Conservation (phyloP, 148 eudicot genomes). For the Silene latifolia region DNA sequence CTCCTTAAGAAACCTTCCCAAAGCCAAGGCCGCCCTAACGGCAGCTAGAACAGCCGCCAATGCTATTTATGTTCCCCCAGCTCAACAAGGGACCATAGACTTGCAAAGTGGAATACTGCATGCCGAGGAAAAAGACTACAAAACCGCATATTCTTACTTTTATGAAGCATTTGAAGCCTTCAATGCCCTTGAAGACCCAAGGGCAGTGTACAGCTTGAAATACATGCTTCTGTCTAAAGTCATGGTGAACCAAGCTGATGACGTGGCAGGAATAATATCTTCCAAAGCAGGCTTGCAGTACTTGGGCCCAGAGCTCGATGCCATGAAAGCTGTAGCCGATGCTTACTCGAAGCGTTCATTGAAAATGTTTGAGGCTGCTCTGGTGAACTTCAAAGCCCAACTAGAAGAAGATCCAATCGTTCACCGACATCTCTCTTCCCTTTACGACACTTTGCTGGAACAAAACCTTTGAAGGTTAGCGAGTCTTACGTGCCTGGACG, state of each 20-base stretch:
- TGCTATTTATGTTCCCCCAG: slow-evolving; percentile 47
- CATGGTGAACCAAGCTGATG: slow-evolving; percentile 57
- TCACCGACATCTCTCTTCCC: slow-evolving; percentile 40
- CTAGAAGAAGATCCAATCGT: slow-evolving; percentile 47
- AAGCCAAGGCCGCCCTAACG: slow-evolving; percentile 47
- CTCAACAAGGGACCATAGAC: slow-evolving; percentile 50
- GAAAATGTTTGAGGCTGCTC: slow-evolving; percentile 39
- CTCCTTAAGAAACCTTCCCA: slow-evolving; percentile 47
- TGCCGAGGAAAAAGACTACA: slow-evolving; percentile 50
- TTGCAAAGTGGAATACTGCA: slow-evolving; percentile 50
- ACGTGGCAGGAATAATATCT: slow-evolving; percentile 45
- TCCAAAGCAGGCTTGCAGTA: slow-evolving; percentile 49
- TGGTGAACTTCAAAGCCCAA: slow-evolving; percentile 34
- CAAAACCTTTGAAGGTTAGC: slow-evolving; percentile 38
- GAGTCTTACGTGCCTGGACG: too few species aligned
- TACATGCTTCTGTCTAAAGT: slow-evolving; percentile 48
- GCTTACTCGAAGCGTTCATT: slow-evolving; percentile 42
- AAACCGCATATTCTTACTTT: slow-evolving; percentile 44
- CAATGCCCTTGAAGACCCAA: slow-evolving; percentile 49
- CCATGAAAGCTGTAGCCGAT: slow-evolving; percentile 49
- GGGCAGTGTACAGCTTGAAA: slow-evolving; percentile 46
- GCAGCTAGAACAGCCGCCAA: slow-evolving; percentile 51
- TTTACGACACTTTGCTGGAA: slow-evolving; percentile 42
- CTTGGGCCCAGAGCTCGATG: slow-evolving; percentile 46
- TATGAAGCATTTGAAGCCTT: slow-evolving; percentile 50